Conservation (phyloP, 2,329 filamentous ascomycete genomes). For the Helotiales sp. region DNA sequence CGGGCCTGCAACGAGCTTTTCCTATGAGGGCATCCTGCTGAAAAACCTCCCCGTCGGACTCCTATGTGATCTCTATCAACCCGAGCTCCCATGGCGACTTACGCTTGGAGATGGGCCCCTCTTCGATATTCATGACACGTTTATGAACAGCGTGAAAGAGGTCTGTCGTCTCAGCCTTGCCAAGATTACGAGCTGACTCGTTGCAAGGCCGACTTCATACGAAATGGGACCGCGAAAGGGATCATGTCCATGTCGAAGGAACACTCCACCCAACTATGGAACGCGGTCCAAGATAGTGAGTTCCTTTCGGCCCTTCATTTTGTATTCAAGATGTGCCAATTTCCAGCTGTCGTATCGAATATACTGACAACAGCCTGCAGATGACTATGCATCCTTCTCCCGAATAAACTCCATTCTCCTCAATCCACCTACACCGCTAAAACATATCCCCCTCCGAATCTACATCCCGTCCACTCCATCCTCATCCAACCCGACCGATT, state of each 20-base stretch:
- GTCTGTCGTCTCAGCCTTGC: conserved; percentile 26
- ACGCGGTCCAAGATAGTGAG: conserved; percentile 60
- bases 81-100: conserved; percentile 60
- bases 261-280: conserved; percentile 67
- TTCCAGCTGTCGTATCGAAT: background rate
- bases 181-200: background rate
- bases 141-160: conserved; percentile 70
- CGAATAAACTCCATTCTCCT: conserved; percentile 76
- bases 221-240: conserved; percentile 68
- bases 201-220: conserved; percentile 55
- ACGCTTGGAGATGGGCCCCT: conserved; percentile 59
- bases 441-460: conserved; percentile 82
- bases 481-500: conserved; percentile 43
- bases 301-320: conserved; percentile 3
- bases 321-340: background rate
- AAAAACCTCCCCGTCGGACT: conserved; percentile 72
- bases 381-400: conserved; percentile 72
- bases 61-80: conserved; percentile 64
- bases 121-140: conserved; percentile 55
- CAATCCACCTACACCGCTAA: conserved; percentile 70
- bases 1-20: conserved; percentile 55
- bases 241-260: conserved; percentile 72
- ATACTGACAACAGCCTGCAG: conserved; percentile 39
- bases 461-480: conserved; percentile 73
- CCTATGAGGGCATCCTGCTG: conserved; percentile 65